phyloP scores from a whole-genome alignment of 371 early-diverging fungal species.

The Mortierella sp. region DNA sequence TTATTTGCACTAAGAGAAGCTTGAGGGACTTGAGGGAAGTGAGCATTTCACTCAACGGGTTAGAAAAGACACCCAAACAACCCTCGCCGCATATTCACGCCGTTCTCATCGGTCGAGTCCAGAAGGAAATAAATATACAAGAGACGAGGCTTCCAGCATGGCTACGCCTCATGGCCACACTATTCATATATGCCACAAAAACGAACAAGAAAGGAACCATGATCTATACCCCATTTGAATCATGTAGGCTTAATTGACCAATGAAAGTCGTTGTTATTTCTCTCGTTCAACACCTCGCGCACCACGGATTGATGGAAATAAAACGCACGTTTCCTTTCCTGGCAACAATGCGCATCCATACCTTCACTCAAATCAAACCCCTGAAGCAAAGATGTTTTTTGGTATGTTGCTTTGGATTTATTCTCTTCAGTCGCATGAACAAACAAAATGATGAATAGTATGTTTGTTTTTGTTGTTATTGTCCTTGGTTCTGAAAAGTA shows the following conservation, averaged over 20 bases:
- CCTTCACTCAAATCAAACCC: neutral
- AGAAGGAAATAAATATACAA: too few relatives aligned
- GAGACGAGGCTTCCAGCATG: too few relatives aligned
- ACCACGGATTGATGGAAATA: too few relatives aligned
- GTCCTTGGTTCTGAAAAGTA: neutral
- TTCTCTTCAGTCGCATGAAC: neutral
- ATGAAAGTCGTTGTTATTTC: too few relatives aligned
- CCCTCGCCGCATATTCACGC: too few relatives aligned
- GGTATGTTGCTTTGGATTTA: constrained; percentile 6
- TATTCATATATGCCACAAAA: neutral
- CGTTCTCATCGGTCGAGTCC: too few relatives aligned
- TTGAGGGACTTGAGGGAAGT: neutral
- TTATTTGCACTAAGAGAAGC: neutral
- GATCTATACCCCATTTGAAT: too few relatives aligned
- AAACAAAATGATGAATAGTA: neutral
- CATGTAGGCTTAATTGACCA: too few relatives aligned
- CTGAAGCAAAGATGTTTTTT: neutral
- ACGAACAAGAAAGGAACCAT: too few relatives aligned
- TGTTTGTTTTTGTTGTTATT: neutral
- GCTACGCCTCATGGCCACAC: neutral
- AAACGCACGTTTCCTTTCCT: neutral
- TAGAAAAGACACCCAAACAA: too few relatives aligned
- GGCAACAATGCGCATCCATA: neutral
- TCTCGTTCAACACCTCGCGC: too few relatives aligned
- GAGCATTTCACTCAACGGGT: too few relatives aligned